A percentile compares a stretch with the other conserved stretches of the same genome.
Conservation (phyloP, 2,329 filamentous ascomycete species). For the Sporothrix humicola region DNA sequence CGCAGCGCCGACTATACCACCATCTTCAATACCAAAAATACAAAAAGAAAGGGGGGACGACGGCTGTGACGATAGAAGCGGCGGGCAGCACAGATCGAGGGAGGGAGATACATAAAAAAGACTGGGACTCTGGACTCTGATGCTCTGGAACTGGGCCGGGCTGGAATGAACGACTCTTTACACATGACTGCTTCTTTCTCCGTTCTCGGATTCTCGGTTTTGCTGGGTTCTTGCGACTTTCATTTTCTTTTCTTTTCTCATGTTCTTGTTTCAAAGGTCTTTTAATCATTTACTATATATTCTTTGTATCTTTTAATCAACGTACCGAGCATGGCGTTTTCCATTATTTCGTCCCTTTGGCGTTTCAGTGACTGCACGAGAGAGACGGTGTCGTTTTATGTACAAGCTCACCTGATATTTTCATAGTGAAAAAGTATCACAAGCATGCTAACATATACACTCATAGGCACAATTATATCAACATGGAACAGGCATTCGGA, state of each 20-base stretch:
- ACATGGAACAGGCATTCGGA: not conserved
- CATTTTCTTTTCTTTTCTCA: not conserved
- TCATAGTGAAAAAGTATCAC: too few species aligned
- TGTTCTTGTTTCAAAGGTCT: constrained; percentile 15
- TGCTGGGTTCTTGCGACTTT: not conserved
- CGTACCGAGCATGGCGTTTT: constrained; percentile 18
- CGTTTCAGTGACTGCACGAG: not conserved
- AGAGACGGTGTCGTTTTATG: not conserved
- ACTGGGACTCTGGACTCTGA: not conserved
- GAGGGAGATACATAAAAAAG: not conserved
- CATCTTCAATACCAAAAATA: not conserved
- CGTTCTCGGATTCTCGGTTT: not conserved
- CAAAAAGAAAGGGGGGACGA: not conserved
- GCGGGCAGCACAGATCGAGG: not conserved
- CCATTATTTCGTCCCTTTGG: not conserved
- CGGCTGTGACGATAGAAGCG: constrained; percentile 21
- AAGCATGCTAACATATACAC: too few species aligned
- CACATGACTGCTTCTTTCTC: constrained; percentile 21
- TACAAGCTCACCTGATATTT: not conserved
- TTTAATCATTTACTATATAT: constrained; percentile 13
- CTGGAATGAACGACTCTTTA: constrained; percentile 10
- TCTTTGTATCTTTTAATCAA: constrained; percentile 15
- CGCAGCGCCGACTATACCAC: not conserved
- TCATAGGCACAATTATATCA: not conserved
- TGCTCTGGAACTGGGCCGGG: not conserved